Base-by-base conservation (phyloP, 176 grass and related monocot genomes). In the Triticum dicoccoides region DNA sequence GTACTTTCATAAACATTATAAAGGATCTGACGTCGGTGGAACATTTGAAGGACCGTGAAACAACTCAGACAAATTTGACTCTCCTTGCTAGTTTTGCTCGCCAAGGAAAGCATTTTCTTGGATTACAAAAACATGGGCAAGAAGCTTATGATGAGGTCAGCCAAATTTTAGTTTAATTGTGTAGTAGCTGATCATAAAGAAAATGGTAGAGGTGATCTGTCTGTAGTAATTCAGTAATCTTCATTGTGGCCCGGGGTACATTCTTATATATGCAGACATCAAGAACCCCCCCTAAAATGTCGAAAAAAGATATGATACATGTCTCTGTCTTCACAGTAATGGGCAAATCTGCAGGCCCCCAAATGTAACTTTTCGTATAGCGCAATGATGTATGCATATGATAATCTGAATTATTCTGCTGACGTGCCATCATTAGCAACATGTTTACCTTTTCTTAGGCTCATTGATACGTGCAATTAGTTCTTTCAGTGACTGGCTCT, bases 11-110 rank as follows among this genome's bases (percentile, higher is more conserved):
- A 52, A 93, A 81, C 65, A 92, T 98, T 85, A 84, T 98, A 87
- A 98, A 98, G 85, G 95, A 98, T 85, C 83, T 95, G 76, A 98
- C 91, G 9, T 82, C 87, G 38, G 61, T 73, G 2, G 95, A 98
- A 37, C 79, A 98, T 85, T 89, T 95, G 84, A 98, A 92, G 78
- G 95, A 98, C 84, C 87, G 87, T 42, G 93, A 98, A 78, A 78
- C 62, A 73, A 98, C 93, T 85, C 95, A 93, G 83, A 98, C 95
- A 45, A 98, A 98, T 83, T 87, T 98, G 47, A 95, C 95, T 83
- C 93, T 98, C 61, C 89, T 98, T 35, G 85, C 95, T 39, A 87
- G 87, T 81, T 95, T 95, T 92, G 87, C 89, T 83, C 88, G 88
- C 56, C 95, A 98, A 88, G 95, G 89, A 66, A 95, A 78, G 59